Evolutionary conservation across 2,329 filamentous ascomycete genomes (phyloP), one percentile per base, ranked within the genome.

Genomic region (Colletotrichum falcatum): DNA sequence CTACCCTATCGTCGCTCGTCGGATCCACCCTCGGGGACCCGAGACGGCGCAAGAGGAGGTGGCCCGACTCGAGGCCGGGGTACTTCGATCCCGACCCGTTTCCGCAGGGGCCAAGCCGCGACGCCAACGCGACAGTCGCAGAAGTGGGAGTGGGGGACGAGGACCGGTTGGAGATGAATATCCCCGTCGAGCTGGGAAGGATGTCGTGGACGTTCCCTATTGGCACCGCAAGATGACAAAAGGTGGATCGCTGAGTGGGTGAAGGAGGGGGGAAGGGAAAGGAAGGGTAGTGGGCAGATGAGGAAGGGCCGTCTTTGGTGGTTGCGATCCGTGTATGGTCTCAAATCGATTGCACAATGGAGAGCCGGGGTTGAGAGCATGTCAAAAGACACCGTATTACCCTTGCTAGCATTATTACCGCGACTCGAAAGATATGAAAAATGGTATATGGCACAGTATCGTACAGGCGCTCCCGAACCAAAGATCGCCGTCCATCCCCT

Each of bases 391-490:
- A 33, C 14, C n/a, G 54, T 14, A 42, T 49, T 55, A 33, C 20
- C 30, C 42, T 33, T 49, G 16, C 28, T 44, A 14, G 46, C 30
- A 54, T 66, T 30, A 44, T 26, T 20, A 42, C 54, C 26, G 28
- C 59, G n/a, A 44, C 23, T 46, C n/a, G n/a, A 42, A 63, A 63
- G 44, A 58, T 33, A 62, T 23, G 44, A 62, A 35, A 66, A 59
- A 67, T 71, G 68, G 68, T 71, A 70, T 70, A 63, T 71, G 61
- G 18, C 58, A 68, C 51, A 67, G 20, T 62, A 67, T 49, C 51
- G 53, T 67, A 70, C 68, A 71, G 26, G 14, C 58, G 49, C 46
- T 33, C 35, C 58, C 28, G 44, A 54, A 28, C 26, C 59, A 35
- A 48, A n/a, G 18, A 16, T 14, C 28, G 8, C 20, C 2, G 2